These are phyloP conservation scores for Aspergillus fructus DNA, from an alignment of 2,329 filamentous ascomycete species.

Conservation along the genomic window DNA sequence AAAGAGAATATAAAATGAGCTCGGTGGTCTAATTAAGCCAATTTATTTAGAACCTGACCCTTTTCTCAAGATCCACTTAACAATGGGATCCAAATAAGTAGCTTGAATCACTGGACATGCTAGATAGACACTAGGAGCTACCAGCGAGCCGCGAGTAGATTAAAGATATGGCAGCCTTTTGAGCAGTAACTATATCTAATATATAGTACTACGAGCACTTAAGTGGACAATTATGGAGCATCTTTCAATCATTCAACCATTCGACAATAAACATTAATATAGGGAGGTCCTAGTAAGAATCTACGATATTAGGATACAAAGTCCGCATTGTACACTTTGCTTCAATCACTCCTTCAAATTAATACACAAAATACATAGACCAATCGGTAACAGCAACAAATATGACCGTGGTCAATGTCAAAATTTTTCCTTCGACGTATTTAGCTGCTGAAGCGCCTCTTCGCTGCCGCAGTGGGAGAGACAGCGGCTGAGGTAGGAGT, in stretches of 20 bases:
- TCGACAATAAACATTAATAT: neutral
- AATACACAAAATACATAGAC: neutral
- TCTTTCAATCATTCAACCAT: neutral
- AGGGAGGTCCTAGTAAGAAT: neutral
- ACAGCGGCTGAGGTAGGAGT: neutral
- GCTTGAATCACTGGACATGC: too few relatives aligned
- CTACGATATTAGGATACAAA: neutral
- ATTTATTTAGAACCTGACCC: too few relatives aligned
- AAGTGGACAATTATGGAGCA: neutral
- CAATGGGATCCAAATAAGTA: too few relatives aligned
- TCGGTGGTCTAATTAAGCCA: too few relatives aligned
- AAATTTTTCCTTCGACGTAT: neutral
- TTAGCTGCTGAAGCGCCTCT: neutral
- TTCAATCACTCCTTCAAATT: neutral
- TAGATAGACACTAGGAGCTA: too few relatives aligned
- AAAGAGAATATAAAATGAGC: too few relatives aligned
- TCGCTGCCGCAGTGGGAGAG: constrained; percentile 5
- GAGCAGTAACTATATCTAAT: too few relatives aligned
- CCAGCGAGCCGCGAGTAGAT: too few relatives aligned
- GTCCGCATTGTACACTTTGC: neutral
- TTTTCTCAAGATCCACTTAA: too few relatives aligned
- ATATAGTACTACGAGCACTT: too few relatives aligned
- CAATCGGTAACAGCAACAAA: neutral
- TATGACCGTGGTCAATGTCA: neutral
- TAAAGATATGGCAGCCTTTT: too few relatives aligned